Evolutionary conservation across 2,329 filamentous ascomycete species (phyloP).

Genomic region (Gnomoniopsis sp.): DNA sequence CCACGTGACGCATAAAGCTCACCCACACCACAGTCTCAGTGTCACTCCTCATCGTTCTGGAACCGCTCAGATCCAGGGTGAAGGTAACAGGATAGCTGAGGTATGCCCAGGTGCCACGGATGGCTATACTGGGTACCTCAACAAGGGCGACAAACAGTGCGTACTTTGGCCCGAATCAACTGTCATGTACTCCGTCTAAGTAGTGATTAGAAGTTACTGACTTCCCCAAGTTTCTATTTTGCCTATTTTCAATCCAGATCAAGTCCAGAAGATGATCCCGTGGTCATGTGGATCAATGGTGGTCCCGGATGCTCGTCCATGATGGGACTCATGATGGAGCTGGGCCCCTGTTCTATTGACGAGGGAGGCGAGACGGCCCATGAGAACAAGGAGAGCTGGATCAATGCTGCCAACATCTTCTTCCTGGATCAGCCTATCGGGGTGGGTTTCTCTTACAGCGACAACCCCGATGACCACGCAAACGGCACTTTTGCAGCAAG

Average conservation of each 20-base stretch:
- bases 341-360: slow-evolving; percentile 53
- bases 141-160: not conserved
- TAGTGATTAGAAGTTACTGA: not conserved
- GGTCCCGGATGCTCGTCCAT: slow-evolving; percentile 7
- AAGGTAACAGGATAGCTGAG: not conserved
- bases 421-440: slow-evolving; percentile 52
- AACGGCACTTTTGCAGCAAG: slow-evolving; percentile 39
- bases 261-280: not conserved
- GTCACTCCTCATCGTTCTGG: not conserved
- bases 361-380: slow-evolving; percentile 39
- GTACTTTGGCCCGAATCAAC: not conserved
- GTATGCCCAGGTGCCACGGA: not conserved
- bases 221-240: not conserved
- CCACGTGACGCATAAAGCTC: not conserved
- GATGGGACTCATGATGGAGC: slow-evolving; percentile 18
- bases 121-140: not conserved
- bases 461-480: slow-evolving; percentile 24
- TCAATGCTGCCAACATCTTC: slow-evolving; percentile 47
- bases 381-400: slow-evolving; percentile 52
- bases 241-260: not conserved
- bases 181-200: not conserved
- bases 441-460: slow-evolving; percentile 49
- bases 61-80: not conserved
- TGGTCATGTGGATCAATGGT: slow-evolving; percentile 8
- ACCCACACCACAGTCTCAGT: not conserved